A percentile compares a stretch with the other conserved stretches of the same genome.
Evolutionary conservation across 1,139 yeast genomes (phyloP).

Genomic region (Zygoascus meyerae): DNA sequence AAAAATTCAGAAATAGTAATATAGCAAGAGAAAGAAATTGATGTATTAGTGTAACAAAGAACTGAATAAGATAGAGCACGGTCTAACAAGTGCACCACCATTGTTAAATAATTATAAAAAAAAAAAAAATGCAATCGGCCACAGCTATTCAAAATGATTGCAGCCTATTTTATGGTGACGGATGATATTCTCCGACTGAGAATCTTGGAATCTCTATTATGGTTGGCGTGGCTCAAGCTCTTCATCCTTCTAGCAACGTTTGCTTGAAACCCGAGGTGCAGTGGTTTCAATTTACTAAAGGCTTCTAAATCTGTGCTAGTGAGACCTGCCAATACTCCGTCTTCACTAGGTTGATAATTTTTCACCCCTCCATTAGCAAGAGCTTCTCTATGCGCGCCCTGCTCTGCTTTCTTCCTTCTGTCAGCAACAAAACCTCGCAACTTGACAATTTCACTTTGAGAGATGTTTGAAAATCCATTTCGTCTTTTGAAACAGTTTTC

Average conservation of each 20-base stretch:
- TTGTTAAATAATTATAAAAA: neutral
- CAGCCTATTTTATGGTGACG: no score
- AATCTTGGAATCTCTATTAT: no score
- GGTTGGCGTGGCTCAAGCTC: neutral
- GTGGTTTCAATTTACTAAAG: slow-evolving; percentile 18
- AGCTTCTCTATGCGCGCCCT: slow-evolving; percentile 5
- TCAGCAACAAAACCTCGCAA: slow-evolving; percentile 72
- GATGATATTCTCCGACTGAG: no score
- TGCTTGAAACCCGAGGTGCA: slow-evolving; percentile 9
- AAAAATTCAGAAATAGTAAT: neutral
- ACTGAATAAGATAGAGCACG: no score
- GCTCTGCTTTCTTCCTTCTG: slow-evolving; percentile 23
- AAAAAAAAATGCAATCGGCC: no score
- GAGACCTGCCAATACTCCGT: neutral
- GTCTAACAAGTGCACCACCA: neutral
- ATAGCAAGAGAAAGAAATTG: no score
- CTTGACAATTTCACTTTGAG: slow-evolving; percentile 74
- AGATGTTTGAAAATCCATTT: slow-evolving; percentile 57
- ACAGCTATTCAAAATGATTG: no score
- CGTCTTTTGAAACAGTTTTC: slow-evolving; percentile 71
- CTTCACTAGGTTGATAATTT: neutral
- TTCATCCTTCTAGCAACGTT: slow-evolving; percentile 4
- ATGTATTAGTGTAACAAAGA: no score
- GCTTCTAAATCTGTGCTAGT: slow-evolving; percentile 20
- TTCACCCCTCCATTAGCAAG: slow-evolving; percentile 3